Conservation (phyloP, 495 filamentous ascomycete species). For the Lasiosphaeria miniovina region DNA sequence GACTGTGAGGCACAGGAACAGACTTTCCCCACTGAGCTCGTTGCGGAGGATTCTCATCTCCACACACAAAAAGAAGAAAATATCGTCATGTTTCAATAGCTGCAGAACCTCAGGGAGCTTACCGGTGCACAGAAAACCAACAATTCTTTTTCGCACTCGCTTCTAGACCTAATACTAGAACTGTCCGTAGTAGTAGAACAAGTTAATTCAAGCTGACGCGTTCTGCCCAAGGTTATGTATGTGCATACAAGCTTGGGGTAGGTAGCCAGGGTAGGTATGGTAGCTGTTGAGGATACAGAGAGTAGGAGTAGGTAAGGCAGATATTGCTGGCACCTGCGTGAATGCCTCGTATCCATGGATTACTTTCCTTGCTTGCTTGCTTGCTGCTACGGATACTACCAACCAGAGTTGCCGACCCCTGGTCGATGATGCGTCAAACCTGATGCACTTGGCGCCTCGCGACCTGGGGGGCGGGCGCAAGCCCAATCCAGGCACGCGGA, state of each 20-base stretch:
- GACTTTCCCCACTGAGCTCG: background rate
- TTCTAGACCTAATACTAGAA: no score
- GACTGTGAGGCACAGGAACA: background rate
- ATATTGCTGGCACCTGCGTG: no score
- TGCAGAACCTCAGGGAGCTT: background rate
- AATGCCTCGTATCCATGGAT: background rate
- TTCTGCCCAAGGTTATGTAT: no score
- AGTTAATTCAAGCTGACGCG: no score
- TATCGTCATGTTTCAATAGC: background rate
- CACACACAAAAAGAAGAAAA: background rate
- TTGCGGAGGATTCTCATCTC: background rate
- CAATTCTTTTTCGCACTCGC: no score
- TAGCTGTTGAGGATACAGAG: no score
- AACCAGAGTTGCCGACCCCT: background rate
- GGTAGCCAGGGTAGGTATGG: no score
- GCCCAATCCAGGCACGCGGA: background rate
- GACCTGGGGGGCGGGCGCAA: background rate
- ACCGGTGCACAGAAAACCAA: background rate
- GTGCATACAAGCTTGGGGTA: no score
- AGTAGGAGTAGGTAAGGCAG: no score
- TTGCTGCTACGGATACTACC: background rate
- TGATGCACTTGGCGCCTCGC: constrained; percentile 20
- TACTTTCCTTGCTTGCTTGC: background rate
- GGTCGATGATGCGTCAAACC: constrained; percentile 9
- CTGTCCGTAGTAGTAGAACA: no score